Base-by-base conservation (phyloP, 371 early-diverging fungal genomes). In the Gilbertella persicaria region DNA sequence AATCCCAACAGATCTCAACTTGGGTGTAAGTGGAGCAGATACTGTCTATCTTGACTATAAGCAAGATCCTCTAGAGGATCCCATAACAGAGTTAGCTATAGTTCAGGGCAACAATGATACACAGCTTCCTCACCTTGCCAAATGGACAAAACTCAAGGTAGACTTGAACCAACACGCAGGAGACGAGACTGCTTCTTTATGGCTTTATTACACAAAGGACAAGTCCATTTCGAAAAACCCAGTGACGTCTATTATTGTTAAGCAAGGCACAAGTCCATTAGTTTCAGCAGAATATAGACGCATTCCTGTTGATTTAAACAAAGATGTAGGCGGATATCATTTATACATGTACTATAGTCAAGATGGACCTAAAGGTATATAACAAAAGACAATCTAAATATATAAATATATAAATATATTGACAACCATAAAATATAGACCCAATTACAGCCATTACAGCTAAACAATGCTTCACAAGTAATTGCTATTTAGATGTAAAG, bases 371-470 rank as follows among this genome's bases (percentile, higher is more conserved):
- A 63, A 64, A 59, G 62, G 67, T 66, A 43, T 30, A 33, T 39
- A 25, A 21, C 5, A 37, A 14, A 8, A 39, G 26, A 23, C 6
- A 8, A 14, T 16, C 5, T 19, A 8, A 20, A 46, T 35, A 16
- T 16, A 2, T 28, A 28, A 14, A 24, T 25, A 58, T 6, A 25
- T 17, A 20, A 28, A 9, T 1, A 13, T 28, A 21, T 42, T 41
- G 3, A 12, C 39, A 8, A 23, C 37, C 14, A 54, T 61, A 1
- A 38, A 36, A 8, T n/a, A n/a, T 63, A 45, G 73, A 75, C 51
- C 79, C 82, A 12, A 79, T 81, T 39, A 77, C 79, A 17, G 72
- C 75, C 13, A 71, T 81, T 24, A 63, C 82, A 29, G 79, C 77
- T 30, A 78, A 77, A 48, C 63, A 73, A 33, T 81, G 82, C 36